Evolutionary conservation across 306 rosid genomes (phyloP), one percentile per base, ranked within the genome.

Genomic region (Lathyrus aphaca): DNA sequence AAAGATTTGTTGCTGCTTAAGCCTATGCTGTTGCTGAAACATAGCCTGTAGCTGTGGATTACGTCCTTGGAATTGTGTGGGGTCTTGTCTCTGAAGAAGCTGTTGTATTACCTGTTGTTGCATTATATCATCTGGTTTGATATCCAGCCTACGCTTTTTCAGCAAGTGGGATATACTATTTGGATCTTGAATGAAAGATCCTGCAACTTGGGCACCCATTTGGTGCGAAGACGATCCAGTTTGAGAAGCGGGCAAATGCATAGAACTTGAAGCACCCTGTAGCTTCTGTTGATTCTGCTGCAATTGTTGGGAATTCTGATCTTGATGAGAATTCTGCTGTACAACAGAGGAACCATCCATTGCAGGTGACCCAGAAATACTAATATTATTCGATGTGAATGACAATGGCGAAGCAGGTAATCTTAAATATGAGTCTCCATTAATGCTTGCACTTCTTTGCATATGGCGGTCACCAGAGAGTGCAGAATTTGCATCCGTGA

Each of bases 391-490:
- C 67, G 99, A 94, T n/a, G 97, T 84, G 78, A 87, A 94, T 11
- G 99, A 94, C 91, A 90, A 76, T 9, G 99, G 99, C 4, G 99
- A 94, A 9, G 99, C 87, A 16, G 99, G 99, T 58, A 88, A 78
- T 39, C 99, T 92, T 70, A 91, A 39, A 74, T 94, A 88, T 3
- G 99, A 84, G 68, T 94, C 97, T 14, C 86, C 79, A 63, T 94
- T 94, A 82, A 85, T 77, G 82, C 99, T 94, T 42, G 97, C 96
- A 80, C 99, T 94, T 89, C 99, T 87, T 82, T 90, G 99, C 82
- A 94, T 80, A 83, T 88, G 95, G 23, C 96, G 95, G 5, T 97
- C 99, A 50, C 96, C 99, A 15, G 99, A 91, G 54, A 95, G 82
- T 7, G 90, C 87, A 59, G 99, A 95, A 82, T 95, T 95, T 57